Base-by-base conservation (phyloP, 1,284 basidiomycete genomes). In the Naganishia sp. region DNA sequence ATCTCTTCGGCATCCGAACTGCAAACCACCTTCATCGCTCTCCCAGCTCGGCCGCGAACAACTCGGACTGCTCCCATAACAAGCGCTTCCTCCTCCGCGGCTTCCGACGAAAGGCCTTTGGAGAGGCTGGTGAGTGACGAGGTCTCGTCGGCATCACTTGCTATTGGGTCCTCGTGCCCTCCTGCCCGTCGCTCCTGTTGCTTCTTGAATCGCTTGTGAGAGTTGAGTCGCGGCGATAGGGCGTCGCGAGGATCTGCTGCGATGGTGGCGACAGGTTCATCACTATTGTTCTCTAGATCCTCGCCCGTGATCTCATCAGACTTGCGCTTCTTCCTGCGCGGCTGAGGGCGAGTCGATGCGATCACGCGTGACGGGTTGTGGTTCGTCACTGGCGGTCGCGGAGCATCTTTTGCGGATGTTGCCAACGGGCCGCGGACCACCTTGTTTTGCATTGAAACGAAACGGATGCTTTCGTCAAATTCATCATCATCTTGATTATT, bases 71-170 rank as follows among this genome's bases (percentile, higher is more conserved):
- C 58, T 2, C 35, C 35, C 7, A 10, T 39, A 10, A n/a, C 25
- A 18, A 17, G 21, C 13, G 41, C 46, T 25, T 39, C 32, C 18
- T 47, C 35, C 5, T 50, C 21, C 15, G 9, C 49, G 25, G 39
- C n/a, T 5, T 61, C 58, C n/a, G 58, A 61, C 15, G 58, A 61
- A 1, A 35, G 58, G 11, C 39, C 39, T n/a, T 61, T 61, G 11
- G 58, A 61, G 7, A 61, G 31, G 23, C 58, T 61, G 15, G 58
- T 61, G 35, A 61, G 58, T n/a, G 58, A 61, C 28, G 58, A 61
- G 11, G 58, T 61, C 21, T 18, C 41, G 23, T 61, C 58, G 15
- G n/a, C 35, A 21, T 50, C 46, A 31, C 42, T 17, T 4, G 49
- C 35, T 32, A 45, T 49, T 5, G 17, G 21, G 9, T 21, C 28